Conservation (phyloP, 345 rosid genomes). For the Salix arbutifolia region DNA sequence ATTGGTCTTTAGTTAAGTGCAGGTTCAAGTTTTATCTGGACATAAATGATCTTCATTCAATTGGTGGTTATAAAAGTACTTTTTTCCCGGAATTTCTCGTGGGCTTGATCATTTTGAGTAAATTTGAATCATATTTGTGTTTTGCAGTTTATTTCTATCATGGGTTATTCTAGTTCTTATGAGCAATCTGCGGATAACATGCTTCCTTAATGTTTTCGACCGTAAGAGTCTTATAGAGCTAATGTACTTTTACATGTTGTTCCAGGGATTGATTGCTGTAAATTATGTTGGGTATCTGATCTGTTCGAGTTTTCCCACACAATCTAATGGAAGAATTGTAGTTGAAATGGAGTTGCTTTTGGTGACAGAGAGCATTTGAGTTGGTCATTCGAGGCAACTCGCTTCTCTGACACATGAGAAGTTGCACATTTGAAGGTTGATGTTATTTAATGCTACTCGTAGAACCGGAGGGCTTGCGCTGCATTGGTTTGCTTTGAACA, state of each 20-base stretch:
- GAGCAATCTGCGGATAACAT: neutral
- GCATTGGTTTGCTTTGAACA: neutral
- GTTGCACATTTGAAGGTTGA: neutral
- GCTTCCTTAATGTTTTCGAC: neutral
- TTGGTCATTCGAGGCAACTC: neutral
- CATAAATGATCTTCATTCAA: too few relatives aligned
- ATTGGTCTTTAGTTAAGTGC: neutral
- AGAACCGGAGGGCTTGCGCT: neutral
- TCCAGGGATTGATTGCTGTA: conserved; percentile 24
- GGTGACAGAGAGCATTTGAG: neutral
- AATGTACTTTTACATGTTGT: conserved; percentile 2
- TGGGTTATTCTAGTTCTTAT: neutral
- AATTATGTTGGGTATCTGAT: conserved; percentile 7
- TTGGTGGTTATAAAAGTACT: too few relatives aligned
- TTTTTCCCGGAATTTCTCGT: neutral
- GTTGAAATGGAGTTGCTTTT: neutral
- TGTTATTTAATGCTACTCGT: neutral
- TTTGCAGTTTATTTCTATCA: neutral
- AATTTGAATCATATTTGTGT: neutral
- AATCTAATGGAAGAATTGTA: conserved; percentile 8
- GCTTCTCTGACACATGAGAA: neutral
- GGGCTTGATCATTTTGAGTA: neutral
- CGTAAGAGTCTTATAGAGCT: conserved; percentile 1
- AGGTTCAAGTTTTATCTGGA: too few relatives aligned
- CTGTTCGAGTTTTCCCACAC: neutral